Conservation (phyloP, 331 rosid genomes). For the Dryas integrifolia region DNA sequence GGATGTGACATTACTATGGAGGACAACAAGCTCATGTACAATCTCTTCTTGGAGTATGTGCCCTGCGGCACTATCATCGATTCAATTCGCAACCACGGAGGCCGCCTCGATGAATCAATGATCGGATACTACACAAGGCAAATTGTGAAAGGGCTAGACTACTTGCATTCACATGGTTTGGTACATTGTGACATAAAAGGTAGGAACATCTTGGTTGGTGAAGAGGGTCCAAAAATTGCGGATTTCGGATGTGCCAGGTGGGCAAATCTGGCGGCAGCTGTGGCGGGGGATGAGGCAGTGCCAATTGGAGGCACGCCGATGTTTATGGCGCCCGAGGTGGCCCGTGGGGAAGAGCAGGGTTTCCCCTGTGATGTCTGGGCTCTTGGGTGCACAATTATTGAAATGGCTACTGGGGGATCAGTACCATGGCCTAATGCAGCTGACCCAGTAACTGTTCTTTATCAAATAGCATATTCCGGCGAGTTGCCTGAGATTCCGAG, state of each 20-base stretch:
- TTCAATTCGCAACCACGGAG: slow-evolving; percentile 29
- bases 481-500: slow-evolving; percentile 69
- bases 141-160: slow-evolving; percentile 53
- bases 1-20: slow-evolving; percentile 59
- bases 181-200: slow-evolving; percentile 97
- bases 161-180: slow-evolving; percentile 61
- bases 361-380: slow-evolving; percentile 78
- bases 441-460: slow-evolving; percentile 59
- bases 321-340: slow-evolving; percentile 92
- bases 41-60: slow-evolving; percentile 75
- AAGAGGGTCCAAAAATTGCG: slow-evolving; percentile 63
- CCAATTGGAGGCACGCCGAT: slow-evolving; percentile 69
- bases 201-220: slow-evolving; percentile 58
- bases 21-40: slow-evolving; percentile 37
- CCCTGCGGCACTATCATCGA: slow-evolving; percentile 56
- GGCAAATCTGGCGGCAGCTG: slow-evolving; percentile 7
- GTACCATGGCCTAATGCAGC: slow-evolving; percentile 59
- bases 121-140: slow-evolving; percentile 44
- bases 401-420: slow-evolving; percentile 63
- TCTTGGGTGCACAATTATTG: slow-evolving; percentile 84
- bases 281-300: not conserved
- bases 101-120: slow-evolving; percentile 39
- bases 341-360: slow-evolving; percentile 83
- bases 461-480: slow-evolving; percentile 59
- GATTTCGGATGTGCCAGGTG: slow-evolving; percentile 82